phyloP scores from a whole-genome alignment of 164 flowering plant species.

The Echeveria elegans region DNA sequence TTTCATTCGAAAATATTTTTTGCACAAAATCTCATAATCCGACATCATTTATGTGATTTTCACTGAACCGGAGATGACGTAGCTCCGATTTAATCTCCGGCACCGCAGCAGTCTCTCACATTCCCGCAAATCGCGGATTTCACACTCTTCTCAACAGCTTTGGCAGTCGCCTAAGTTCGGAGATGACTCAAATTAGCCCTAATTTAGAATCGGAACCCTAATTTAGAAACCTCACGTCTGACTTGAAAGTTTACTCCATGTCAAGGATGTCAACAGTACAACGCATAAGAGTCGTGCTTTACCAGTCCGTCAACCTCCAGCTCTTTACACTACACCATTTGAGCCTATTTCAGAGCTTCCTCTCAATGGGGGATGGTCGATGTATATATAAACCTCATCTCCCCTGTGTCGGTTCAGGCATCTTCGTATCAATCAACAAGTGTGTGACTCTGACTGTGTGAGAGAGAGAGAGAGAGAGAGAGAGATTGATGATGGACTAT shows the following conservation, averaged over 20 bases:
- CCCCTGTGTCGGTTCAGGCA: background rate
- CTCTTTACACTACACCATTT: background rate
- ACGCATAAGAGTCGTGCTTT: background rate
- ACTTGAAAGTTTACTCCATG: background rate
- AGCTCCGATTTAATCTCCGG: too few species aligned
- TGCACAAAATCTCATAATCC: too few species aligned
- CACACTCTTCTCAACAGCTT: too few species aligned
- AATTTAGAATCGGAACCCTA: background rate
- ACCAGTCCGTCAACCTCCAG: background rate
- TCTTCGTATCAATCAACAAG: background rate
- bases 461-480: background rate
- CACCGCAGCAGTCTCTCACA: too few species aligned
- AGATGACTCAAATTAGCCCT: background rate
- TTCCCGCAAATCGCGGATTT: too few species aligned
- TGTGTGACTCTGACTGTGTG: background rate
- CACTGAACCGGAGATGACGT: too few species aligned
- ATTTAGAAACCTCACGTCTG: background rate
- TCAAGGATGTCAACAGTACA: background rate
- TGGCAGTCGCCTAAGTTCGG: background rate
- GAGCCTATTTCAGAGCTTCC: background rate
- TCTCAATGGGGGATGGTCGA: background rate
- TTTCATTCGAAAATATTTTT: too few species aligned
- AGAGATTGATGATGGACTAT: background rate
- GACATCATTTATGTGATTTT: too few species aligned
- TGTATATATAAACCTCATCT: background rate